Evolutionary conservation across 805 yeast species (phyloP), one percentile per base, ranked within the genome.

Genomic region (Kuraishia piskuri): DNA sequence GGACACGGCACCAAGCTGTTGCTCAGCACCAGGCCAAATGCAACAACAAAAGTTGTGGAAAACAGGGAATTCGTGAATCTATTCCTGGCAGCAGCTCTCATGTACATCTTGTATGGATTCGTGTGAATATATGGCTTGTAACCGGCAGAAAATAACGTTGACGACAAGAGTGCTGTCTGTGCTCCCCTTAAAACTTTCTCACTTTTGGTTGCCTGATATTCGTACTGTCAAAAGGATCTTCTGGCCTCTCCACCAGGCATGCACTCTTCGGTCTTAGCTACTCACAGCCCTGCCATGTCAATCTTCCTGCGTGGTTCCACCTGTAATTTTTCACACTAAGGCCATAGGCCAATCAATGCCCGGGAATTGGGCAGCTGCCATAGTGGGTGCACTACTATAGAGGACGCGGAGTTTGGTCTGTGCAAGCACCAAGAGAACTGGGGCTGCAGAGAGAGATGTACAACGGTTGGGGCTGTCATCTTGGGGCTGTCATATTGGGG

Each of bases 11-110:
- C 62, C 2, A 69, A 52, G 22, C 64, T 61, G 53, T 68, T 70
- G 22, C 69, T 66, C 24, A 64, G 54, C 25, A 69, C 74, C 46
- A 70, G 52, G 14, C 86, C 79, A 54, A 86, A 78, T 40, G 91
- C 86, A 25, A 87, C 80, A n/a, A 85, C 75, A 57, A 86, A 86
- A 0, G 94, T 86, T 20, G 90, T 81, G 22, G 85, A 79, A 67
- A 86, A 86, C 55, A 86, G 71, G 14, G 88, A 83, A 50, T 78
- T 76, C 22, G 90, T 84, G 51, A 86, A 70, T 57, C 71, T 71
- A 53, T 74, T 73, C 62, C 87, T 74, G 50, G 76, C 74, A 3
- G 81, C 72, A 10, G 88, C 88, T 67, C 73, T 80, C 56, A 82
- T 71, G 61, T 72, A 78, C 85, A 81, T 82, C 40, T 31, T 31